Evolutionary conservation across 2,329 filamentous ascomycete species (phyloP), one percentile per base, ranked within the genome.

Genomic region (Ascochyta fabae): DNA sequence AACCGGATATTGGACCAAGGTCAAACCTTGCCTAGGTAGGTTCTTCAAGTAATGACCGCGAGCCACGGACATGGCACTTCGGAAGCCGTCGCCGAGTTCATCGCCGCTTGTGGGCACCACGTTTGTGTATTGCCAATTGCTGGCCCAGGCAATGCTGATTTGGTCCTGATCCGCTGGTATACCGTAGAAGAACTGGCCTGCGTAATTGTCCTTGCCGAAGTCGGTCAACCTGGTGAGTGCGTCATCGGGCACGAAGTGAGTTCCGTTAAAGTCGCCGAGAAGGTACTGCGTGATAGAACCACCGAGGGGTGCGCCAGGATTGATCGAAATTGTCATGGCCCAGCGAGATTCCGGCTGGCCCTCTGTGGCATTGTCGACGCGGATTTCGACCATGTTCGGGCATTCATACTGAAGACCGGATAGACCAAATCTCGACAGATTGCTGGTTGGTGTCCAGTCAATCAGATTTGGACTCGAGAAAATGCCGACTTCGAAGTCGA

Each of bases 251-350:
- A 65, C 70, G 23, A 87, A 88, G 66, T 86, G 83, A 0, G 84
- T 87, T n/a, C 86, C 86, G 59, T 89, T 86, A 75, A 88, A 88
- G 2, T 71, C 75, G 4, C 86, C 86, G 0, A 82, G 74, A 74
- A 83, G 84, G 66, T 86, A 87, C 67, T 86, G 71, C 1, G 78
- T 79, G 16, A 81, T 78, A 1, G 81, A 84, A 0, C 84, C 84
- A 8, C 84, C 84, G 0, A 81, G 72, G 0, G 84, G 84, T 0
- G 82, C 83, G 5, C 84, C 84, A 0, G 84, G 84, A 61, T 86
- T 86, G 64, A 86, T 80, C 12, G 80, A 83, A 34, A 87, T 77
- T 3, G 75, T 62, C 61, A 87, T 67, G 22, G 84, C 73, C 38
- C 73, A 80, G 38, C 72, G 73, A 19, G 71, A 72, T 19, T 79